phyloP scores from a whole-genome alignment of 2,329 filamentous ascomycete species.

The Diplodia mutila region DNA sequence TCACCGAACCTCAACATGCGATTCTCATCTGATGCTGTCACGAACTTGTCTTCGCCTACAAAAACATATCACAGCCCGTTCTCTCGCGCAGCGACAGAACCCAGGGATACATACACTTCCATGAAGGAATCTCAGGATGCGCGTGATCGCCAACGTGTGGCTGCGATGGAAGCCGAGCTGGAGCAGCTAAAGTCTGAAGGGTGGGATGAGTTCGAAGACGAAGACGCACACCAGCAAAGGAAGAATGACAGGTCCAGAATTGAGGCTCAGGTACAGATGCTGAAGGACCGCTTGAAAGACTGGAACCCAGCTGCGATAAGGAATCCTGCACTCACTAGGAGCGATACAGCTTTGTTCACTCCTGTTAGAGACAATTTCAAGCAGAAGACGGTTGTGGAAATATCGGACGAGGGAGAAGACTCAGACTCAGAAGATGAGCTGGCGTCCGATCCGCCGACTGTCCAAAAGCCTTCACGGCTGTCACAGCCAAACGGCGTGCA shows the following conservation, averaged over 20 bases:
- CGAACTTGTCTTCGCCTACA: slow-evolving; percentile 44
- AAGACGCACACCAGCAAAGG: slow-evolving; percentile 32
- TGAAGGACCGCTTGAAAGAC: slow-evolving; percentile 27
- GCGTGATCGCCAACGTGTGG: slow-evolving; percentile 33
- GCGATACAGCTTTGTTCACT: slow-evolving; percentile 34
- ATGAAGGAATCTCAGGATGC: slow-evolving; percentile 51
- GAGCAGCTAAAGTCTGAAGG: slow-evolving; percentile 25
- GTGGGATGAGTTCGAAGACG: slow-evolving; percentile 30
- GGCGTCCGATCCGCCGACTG: slow-evolving; percentile 30
- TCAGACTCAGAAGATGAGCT: slow-evolving; percentile 38
- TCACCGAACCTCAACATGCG: slow-evolving; percentile 47
- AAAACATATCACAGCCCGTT: slow-evolving; percentile 32
- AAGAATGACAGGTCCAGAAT: slow-evolving; percentile 32
- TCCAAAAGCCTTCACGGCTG: slow-evolving; percentile 25
- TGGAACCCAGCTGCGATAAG: slow-evolving; percentile 27
- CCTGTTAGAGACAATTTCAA: slow-evolving; percentile 30
- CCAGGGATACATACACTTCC: slow-evolving; percentile 48
- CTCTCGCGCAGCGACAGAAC: slow-evolving; percentile 43
- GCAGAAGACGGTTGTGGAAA: slow-evolving; percentile 29
- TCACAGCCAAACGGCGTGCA: slow-evolving; percentile 32
- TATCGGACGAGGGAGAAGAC: slow-evolving; percentile 30
- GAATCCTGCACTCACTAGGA: slow-evolving; percentile 23
- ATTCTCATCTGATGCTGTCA: slow-evolving; percentile 43
- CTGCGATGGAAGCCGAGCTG: slow-evolving; percentile 22
- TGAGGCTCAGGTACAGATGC: neutral